Conservation (phyloP, 2,329 filamentous ascomycete genomes). For the Alternaria gaisen region DNA sequence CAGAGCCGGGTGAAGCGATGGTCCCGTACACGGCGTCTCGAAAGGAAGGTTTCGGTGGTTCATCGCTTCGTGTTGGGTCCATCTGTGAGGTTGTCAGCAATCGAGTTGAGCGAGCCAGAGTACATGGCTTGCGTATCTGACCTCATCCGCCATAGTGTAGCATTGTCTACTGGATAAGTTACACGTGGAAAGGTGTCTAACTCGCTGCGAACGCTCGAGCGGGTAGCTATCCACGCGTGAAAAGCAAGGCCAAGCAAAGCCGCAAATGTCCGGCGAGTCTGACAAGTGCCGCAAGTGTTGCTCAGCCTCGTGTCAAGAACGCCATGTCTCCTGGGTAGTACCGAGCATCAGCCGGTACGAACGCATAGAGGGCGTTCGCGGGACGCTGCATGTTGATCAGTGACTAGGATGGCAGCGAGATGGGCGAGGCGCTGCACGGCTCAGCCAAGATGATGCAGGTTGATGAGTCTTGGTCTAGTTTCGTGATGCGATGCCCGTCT, state of each 20-base stretch:
- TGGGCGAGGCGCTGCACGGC: background rate
- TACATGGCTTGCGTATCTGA: background rate
- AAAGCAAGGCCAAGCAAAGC: constrained; percentile 4
- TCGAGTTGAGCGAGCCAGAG: background rate
- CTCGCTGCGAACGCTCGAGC: background rate
- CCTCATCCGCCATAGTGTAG: constrained; percentile 29
- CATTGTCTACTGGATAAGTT: constrained; percentile 11
- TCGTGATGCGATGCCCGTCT: background rate
- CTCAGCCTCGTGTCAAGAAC: constrained; percentile 23
- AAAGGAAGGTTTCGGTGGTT: constrained; percentile 8
- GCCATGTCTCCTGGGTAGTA: constrained; percentile 11
- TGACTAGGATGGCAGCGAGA: background rate
- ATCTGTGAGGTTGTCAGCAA: constrained; percentile 15
- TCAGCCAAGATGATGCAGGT: background rate
- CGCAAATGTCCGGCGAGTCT: constrained; percentile 9
- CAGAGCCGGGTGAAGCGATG: constrained; percentile 10
- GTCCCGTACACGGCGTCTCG: constrained; percentile 25
- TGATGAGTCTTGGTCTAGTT: background rate
- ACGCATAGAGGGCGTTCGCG: background rate
- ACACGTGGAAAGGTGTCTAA: background rate
- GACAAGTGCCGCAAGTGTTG: constrained; percentile 13
- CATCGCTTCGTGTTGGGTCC: constrained; percentile 9
- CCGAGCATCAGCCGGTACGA: constrained; percentile 1
- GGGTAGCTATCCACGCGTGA: background rate
- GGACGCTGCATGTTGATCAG: background rate